These are phyloP conservation scores for Agaricus bisporus DNA, from an alignment of 768 basidiomycete genomes.

Conservation along the genomic window DNA sequence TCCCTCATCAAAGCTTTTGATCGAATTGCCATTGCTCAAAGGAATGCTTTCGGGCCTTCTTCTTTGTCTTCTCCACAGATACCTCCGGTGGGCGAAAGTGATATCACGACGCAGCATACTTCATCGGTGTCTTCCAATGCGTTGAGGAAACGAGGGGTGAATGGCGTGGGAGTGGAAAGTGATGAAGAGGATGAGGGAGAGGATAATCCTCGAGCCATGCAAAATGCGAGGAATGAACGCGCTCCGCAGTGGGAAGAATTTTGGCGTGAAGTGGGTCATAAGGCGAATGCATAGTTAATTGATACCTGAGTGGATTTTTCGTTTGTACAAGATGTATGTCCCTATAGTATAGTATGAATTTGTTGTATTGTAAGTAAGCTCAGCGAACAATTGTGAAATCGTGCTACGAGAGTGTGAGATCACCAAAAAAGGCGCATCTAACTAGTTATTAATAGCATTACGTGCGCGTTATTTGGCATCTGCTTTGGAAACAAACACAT, in stretches of 20 bases:
- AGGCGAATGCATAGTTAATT: conserved; percentile 14
- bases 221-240: conserved; percentile 11
- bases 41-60: conserved; percentile 33
- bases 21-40: conserved; percentile 50
- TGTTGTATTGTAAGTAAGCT: too few relatives aligned
- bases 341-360: not conserved
- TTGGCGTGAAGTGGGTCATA: conserved; percentile 27
- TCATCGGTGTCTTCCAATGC: not conserved
- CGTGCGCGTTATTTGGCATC: conserved; percentile 4
- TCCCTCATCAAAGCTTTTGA: conserved; percentile 61
- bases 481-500: conserved; percentile 1
- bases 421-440: too few relatives aligned
- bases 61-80: not conserved
- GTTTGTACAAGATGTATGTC: not conserved
- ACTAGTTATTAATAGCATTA: not conserved
- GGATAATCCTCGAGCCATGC: not conserved
- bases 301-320: not conserved
- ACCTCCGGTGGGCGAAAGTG: not conserved
- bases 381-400: not conserved
- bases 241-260: conserved; percentile 28
- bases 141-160: conserved; percentile 7
- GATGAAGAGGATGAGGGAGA: not conserved
- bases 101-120: not conserved
- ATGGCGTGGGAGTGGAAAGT: not conserved
- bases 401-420: not conserved